Evolutionary conservation across 345 rosid genomes (phyloP), one percentile per base, ranked within the genome.

Genomic region (Citrus cavaleriei): DNA sequence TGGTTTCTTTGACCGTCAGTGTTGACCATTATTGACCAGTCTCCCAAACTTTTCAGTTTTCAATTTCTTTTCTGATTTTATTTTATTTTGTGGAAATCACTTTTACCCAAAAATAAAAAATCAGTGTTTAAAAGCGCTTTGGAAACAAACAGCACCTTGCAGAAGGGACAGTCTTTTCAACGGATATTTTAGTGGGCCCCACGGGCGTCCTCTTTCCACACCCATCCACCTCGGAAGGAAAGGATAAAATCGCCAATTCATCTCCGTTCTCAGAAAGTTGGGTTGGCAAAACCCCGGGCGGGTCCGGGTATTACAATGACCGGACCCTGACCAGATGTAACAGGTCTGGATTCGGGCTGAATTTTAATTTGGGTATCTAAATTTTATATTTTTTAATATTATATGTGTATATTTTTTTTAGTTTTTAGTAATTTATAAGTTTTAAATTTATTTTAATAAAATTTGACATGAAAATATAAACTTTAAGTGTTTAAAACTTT

Each of bases 281-380:
- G 34, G 0, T 3, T 32, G 34, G 34, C 0, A 32, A 4, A 32
- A 32, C 4, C 0, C 34, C 0, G 4, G 32, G 32, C 0, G 34
- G 4, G 0, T 32, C 4, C 4, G 34, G 32, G 4, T 0, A 32
- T 32, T 4, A 0, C 4, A 32, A 32, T 32, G 34, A 4, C 0
- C 5, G 4, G 34, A 32, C 0, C 4, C 0, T 2, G 32, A 25
- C 25, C 25, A 0, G 25, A 25, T 25, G 25, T 0, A 25, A 25
- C 25, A 0, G 0, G 25, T 25, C 25, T 25, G 25, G 25, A 25
- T 25, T 25, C 25, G 25, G 25, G 4, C 3, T 0, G 34, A 0
- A 0, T 4, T 32, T 0, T 32, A 4, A 30, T 30, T 4, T 0
- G 0, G 5, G 0, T 32, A 32, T 32, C 0, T 0, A 0, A 4